Evolutionary conservation across 2,329 filamentous ascomycete species (phyloP).

Genomic region (Penicillium glabrum): DNA sequence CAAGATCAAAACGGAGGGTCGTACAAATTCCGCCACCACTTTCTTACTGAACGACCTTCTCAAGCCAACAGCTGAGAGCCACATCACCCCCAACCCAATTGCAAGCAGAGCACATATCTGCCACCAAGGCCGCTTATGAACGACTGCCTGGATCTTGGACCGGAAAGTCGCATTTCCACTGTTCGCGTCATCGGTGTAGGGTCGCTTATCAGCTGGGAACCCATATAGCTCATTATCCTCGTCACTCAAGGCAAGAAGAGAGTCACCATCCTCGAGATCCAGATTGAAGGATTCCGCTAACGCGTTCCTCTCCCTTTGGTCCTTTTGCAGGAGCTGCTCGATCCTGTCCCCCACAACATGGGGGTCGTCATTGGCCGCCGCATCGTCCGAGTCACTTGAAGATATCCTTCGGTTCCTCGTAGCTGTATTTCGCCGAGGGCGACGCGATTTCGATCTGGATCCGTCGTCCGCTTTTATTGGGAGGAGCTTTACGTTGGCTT

Average conservation of each 20-base stretch:
- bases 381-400: not conserved
- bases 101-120: conserved; percentile 9
- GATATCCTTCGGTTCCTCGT: not conserved
- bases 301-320: conserved; percentile 3
- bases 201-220: conserved; percentile 8
- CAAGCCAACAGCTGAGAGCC: conserved; percentile 15
- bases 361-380: conserved; percentile 4
- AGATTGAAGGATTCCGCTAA: conserved; percentile 19
- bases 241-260: conserved; percentile 13
- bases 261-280: conserved; percentile 19
- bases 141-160: not conserved
- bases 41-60: conserved; percentile 2
- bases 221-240: conserved; percentile 22
- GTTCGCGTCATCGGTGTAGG: not conserved
- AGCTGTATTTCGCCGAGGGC: not conserved
- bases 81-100: conserved; percentile 17
- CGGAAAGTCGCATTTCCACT: not conserved
- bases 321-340: conserved; percentile 13
- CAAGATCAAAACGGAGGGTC: not conserved
- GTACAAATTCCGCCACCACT: conserved; percentile 13
- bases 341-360: conserved; percentile 17
- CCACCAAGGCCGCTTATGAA: conserved; percentile 20
- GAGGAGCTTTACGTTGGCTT: conserved; percentile 16
- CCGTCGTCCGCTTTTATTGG: conserved; percentile 4
- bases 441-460: not conserved